phyloP scores from a whole-genome alignment of 1,284 basidiomycete species.

The Leccinum pallidistipes region DNA sequence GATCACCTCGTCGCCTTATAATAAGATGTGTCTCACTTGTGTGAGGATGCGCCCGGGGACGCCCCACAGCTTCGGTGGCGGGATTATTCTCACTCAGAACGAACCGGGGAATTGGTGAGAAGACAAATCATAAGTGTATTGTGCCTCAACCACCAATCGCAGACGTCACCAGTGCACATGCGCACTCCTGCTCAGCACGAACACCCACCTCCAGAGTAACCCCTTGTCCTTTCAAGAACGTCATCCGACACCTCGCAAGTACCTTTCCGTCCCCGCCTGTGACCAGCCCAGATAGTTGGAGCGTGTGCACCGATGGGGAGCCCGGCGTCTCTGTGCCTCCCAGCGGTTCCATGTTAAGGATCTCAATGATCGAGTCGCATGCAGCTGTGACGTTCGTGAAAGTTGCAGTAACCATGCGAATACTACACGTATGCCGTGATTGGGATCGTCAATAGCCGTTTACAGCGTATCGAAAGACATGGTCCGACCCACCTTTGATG shows the following conservation, averaged over 20 bases:
- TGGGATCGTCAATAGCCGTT: conserved; percentile 11
- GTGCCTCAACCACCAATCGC: conserved; percentile 75
- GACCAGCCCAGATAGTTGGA: conserved; percentile 90
- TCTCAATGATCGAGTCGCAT: conserved; percentile 90
- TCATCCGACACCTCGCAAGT: conserved; percentile 93
- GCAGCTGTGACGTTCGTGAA: conserved; percentile 56
- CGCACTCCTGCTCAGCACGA: conserved; percentile 50
- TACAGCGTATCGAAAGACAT: conserved; percentile 5
- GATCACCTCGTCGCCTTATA: too few relatives aligned
- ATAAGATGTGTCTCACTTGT: too few relatives aligned
- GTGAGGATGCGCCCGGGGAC: too few relatives aligned
- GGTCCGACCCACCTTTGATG: conserved; percentile 73
- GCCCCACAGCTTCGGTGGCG: neutral
- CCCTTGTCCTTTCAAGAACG: conserved; percentile 84
- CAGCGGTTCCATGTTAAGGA: conserved; percentile 95
- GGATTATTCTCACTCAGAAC: too few relatives aligned
- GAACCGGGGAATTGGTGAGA: neutral
- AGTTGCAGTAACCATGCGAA: conserved; percentile 9
- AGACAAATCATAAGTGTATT: neutral
- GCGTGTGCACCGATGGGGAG: conserved; percentile 88
- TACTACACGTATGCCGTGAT: neutral
- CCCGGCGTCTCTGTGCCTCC: conserved; percentile 87
- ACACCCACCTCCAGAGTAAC: conserved; percentile 89
- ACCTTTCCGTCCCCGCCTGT: conserved; percentile 92
- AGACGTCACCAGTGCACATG: conserved; percentile 84